Base-by-base conservation (phyloP, 208 protist species). In the Leishmania mexicana region DNA sequence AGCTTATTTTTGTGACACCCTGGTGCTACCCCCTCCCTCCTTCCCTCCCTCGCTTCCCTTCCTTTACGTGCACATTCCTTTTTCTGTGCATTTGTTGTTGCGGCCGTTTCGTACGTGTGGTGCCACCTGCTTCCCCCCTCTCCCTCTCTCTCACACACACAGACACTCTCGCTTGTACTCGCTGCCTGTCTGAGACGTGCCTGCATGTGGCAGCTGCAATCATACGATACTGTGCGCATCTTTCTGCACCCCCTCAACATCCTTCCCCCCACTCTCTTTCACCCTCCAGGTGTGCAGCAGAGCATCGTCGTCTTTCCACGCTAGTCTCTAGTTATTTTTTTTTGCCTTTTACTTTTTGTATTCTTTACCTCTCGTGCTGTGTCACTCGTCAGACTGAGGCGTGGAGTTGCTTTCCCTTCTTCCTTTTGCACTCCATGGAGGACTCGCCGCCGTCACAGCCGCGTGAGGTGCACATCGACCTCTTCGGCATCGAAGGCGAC, bases 331-430 rank as follows among this genome's bases (percentile, higher is more conserved):
- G 21, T 51, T 31, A 21, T 73, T 6, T 73, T 42, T 75, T 54
- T 73, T 8, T 47, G n/a, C 42, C 38, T 65, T 78, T 85, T 13
- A 60, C 11, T 83, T 86, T 65, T n/a, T 68, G 64, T 64, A 75
- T 75, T 70, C 78, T 68, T 8, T 70, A 51, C 54, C 19, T 64
- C 60, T 67, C 58, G 49, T 76, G 31, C 19, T 38, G 47, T 73
- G 17, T 31, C 15, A 8, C 35, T 28, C 40, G 21, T 21, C 71
- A 28, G 47, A 21, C 15, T 5, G 17, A 15, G 42, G 71, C 31
- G 71, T 42, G n/a, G n/a, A 11, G n/a, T 40, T 40, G 42, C 35
- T 74, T 5, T 45, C 45, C 10, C 47, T 35, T 75, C 49, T 47
- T 47, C 54, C 35, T 35, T 51, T 7, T 49, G 31, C n/a, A 35